Evolutionary conservation across 2,329 filamentous ascomycete species (phyloP).

Genomic region (Macroventuria anomochaeta): DNA sequence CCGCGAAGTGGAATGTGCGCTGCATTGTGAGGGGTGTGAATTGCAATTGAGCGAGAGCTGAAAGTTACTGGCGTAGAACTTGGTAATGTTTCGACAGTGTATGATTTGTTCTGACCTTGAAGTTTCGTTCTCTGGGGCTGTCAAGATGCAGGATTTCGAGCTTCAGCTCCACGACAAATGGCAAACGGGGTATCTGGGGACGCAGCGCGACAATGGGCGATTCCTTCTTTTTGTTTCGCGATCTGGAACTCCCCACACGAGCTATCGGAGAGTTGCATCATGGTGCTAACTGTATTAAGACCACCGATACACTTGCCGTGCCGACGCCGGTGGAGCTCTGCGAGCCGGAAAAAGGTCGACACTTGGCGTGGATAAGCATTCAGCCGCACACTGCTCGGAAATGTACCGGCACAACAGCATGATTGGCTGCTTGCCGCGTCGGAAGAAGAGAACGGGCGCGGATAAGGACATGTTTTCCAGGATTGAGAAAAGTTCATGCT

Average conservation of each 20-base stretch:
- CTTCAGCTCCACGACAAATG: constrained; percentile 6
- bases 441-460: constrained; percentile 20
- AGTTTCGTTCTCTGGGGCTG: background rate
- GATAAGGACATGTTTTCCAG: constrained; percentile 33
- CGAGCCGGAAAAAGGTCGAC: constrained; percentile 32
- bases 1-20: constrained; percentile 43
- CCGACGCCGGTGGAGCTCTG: constrained; percentile 38
- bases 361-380: constrained; percentile 33
- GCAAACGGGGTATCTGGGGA: constrained; percentile 2
- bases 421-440: constrained; percentile 17
- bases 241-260: constrained; percentile 42
- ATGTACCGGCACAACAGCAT: constrained; percentile 14
- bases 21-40: constrained; percentile 35
- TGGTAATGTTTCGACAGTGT: background rate
- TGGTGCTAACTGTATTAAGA: constrained; percentile 31
- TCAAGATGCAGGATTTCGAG: background rate
- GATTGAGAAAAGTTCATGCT: background rate
- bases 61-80: background rate
- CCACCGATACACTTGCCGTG: constrained; percentile 43
- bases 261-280: constrained; percentile 33
- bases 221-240: constrained; percentile 30
- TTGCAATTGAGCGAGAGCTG: background rate
- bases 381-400: constrained; percentile 31
- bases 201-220: constrained; percentile 15
- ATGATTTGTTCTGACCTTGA: background rate